phyloP scores from a whole-genome alignment of 345 rosid species.

The Euclidium syriacum region DNA sequence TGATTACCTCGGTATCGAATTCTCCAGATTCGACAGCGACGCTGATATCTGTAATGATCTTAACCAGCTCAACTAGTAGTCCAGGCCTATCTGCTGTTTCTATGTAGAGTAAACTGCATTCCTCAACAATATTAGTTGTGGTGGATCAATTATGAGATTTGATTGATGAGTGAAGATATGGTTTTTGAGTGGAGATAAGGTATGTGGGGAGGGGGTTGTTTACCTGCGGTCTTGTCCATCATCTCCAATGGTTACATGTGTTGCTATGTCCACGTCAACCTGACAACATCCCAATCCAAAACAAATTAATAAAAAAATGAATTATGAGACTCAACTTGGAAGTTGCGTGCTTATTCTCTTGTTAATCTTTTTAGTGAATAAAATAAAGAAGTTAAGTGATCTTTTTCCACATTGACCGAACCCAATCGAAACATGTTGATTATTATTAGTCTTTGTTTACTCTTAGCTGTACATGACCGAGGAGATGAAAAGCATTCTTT shows the following conservation, averaged over 20 bases:
- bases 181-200: neutral
- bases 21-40: conserved; percentile 90
- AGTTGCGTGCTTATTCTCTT: neutral
- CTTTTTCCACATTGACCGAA: neutral
- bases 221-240: conserved; percentile 88
- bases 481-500: neutral
- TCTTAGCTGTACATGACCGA: neutral
- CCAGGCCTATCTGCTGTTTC: conserved; percentile 98
- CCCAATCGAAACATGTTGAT: neutral
- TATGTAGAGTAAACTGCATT: conserved; percentile 70
- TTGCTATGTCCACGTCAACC: conserved; percentile 98
- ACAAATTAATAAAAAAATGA: neutral
- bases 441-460: neutral
- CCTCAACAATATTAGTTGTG: neutral
- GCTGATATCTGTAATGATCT: conserved; percentile 68
- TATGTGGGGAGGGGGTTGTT: neutral
- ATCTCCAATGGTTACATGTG: conserved; percentile 54
- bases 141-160: neutral
- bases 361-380: neutral
- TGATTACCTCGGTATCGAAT: conserved; percentile 86
- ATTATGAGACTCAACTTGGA: neutral
- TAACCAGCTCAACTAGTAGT: conserved; percentile 83
- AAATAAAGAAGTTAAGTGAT: neutral
- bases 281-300: conserved; percentile 24
- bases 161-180: conserved; percentile 5